Conservation (phyloP, 805 yeast species). For the Grigorovia yakushimaensis region DNA sequence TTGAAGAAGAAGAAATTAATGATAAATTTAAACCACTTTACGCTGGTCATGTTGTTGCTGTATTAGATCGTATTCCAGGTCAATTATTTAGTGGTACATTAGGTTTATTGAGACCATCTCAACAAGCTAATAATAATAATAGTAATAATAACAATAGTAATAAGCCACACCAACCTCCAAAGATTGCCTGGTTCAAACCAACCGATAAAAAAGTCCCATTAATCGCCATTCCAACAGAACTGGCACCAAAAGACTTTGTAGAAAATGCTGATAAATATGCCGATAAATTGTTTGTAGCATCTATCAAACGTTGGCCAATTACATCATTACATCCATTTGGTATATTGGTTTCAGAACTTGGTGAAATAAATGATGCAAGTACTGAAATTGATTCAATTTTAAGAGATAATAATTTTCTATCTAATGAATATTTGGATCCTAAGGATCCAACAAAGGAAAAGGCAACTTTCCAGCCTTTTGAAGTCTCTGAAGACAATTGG, state of each 20-base stretch:
- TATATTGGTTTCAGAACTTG: slow-evolving; percentile 78
- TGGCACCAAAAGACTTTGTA: slow-evolving; percentile 92
- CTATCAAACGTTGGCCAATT: slow-evolving; percentile 98
- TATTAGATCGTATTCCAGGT: slow-evolving; percentile 93
- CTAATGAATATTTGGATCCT: slow-evolving; percentile 65
- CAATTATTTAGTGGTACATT: slow-evolving; percentile 91
- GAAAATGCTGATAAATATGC: slow-evolving; percentile 81
- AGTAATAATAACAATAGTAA: slow-evolving; percentile 46
- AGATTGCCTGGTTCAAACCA: slow-evolving; percentile 98
- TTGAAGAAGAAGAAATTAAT: slow-evolving; percentile 91
- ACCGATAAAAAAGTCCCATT: slow-evolving; percentile 96
- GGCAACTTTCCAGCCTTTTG: slow-evolving; percentile 16
- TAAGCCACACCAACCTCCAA: slow-evolving; percentile 49
- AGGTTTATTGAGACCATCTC: slow-evolving; percentile 91
- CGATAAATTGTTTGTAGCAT: slow-evolving; percentile 80
- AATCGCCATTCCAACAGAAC: slow-evolving; percentile 97
- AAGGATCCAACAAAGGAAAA: slow-evolving; percentile 25
- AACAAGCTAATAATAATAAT: slow-evolving; percentile 67
- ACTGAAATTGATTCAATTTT: slow-evolving; percentile 84
- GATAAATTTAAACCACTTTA: slow-evolving; percentile 89
- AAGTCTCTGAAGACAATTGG: slow-evolving; percentile 14
- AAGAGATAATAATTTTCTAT: slow-evolving; percentile 74
- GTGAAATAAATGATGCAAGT: slow-evolving; percentile 62
- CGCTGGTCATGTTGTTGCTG: slow-evolving; percentile 98
- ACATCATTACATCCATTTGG: slow-evolving; percentile 98